A percentile compares a stretch with the other conserved stretches of the same genome.
phyloP scores from a whole-genome alignment of 2,329 filamentous ascomycete genomes.

The Lachnellula willkommii region DNA sequence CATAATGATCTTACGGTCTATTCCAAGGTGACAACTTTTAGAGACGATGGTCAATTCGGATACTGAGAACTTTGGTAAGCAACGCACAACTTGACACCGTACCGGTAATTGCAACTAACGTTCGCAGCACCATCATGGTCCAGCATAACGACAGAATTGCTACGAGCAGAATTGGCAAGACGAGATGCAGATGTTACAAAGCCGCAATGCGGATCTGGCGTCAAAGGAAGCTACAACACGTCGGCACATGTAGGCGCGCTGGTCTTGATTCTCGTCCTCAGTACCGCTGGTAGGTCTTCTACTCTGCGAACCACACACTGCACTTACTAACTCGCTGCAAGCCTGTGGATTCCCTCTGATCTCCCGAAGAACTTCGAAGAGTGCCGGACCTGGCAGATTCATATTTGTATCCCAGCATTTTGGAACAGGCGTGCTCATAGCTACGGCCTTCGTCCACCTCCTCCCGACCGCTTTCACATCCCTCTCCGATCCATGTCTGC shows the following conservation, averaged over 20 bases:
- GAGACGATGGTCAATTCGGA: constrained; percentile 3
- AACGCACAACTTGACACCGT: neutral
- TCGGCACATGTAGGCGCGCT: constrained; percentile 53
- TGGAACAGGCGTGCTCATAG: constrained; percentile 78
- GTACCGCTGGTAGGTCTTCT: constrained; percentile 40
- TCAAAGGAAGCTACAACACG: constrained; percentile 48
- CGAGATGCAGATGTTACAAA: constrained; percentile 39
- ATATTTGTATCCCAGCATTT: constrained; percentile 62
- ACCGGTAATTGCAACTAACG: neutral
- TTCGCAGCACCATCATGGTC: constrained; percentile 20
- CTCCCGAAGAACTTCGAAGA: constrained; percentile 29
- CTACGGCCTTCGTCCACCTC: constrained; percentile 75
- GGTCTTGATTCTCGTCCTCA: constrained; percentile 50
- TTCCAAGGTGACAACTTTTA: neutral
- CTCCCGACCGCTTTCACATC: constrained; percentile 58
- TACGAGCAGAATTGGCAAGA: constrained; percentile 45
- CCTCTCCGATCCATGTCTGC: constrained; percentile 61
- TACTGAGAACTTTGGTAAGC: neutral
- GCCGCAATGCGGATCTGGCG: constrained; percentile 49
- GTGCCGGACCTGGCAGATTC: constrained; percentile 24
- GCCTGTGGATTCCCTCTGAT: constrained; percentile 33
- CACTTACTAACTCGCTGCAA: constrained; percentile 14
- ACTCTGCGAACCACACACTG: neutral
- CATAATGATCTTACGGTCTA: neutral
- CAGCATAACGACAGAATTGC: constrained; percentile 31